phyloP scores from a whole-genome alignment of 257 asterid species.

The Mitragyna speciosa region DNA sequence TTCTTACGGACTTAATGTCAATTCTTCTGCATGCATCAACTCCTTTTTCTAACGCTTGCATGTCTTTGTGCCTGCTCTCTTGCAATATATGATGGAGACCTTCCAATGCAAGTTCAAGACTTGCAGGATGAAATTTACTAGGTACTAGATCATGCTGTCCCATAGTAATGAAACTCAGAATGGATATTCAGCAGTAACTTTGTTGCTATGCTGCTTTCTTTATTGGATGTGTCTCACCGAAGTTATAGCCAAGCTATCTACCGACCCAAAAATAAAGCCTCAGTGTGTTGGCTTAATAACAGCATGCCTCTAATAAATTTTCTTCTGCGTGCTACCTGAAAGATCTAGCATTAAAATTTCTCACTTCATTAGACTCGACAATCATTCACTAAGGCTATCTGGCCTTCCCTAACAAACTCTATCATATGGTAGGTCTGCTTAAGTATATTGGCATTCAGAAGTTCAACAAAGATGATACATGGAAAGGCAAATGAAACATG shows the following conservation, averaged over 20 bases:
- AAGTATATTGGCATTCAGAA: background rate
- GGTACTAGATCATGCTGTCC: background rate
- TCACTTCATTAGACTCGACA: background rate
- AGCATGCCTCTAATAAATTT: background rate
- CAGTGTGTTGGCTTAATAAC: background rate
- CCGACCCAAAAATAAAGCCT: too few species aligned
- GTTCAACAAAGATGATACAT: background rate
- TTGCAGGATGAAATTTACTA: background rate
- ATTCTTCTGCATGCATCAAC: background rate
- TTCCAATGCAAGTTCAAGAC: background rate
- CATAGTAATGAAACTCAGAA: background rate
- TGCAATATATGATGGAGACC: background rate
- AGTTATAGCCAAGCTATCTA: too few species aligned
- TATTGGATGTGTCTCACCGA: too few species aligned
- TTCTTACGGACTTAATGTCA: background rate
- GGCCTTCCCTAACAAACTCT: background rate
- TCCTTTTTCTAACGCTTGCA: too few species aligned
- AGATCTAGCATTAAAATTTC: background rate
- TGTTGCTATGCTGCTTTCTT: background rate
- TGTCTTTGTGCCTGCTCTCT: background rate
- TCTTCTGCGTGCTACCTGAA: background rate
- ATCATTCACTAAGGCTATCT: background rate
- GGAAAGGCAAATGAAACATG: background rate
- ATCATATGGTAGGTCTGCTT: background rate
- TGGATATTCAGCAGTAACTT: background rate